Base-by-base conservation (phyloP, 306 rosid genomes). In the Casuarina cunninghamiana region DNA sequence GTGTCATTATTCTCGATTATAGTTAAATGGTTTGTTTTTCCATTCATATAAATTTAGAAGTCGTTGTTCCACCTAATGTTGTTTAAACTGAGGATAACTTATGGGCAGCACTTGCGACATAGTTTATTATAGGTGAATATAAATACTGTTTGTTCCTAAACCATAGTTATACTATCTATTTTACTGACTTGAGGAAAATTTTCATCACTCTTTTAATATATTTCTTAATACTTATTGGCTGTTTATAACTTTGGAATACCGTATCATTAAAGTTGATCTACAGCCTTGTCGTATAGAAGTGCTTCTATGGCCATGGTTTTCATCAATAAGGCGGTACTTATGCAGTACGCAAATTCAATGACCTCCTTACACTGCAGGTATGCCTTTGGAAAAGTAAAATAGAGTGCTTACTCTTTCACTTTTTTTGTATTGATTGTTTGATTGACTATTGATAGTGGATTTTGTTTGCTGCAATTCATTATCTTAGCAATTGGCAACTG, bases 241-340 rank as follows among this genome's bases (percentile, higher is more conserved):
- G 58, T 38, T 54, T 86, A 19, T 75, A 39, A 75, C 53, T 81
- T 26, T 5, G 58, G 53, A 74, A 13, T 83, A 2, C 73, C 61
- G 76, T 53, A 76, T 77, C 62, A 50, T 10, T 79, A 51, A 83
- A 93, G 98, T 84, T 89, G 93, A 82, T 81, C 83, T 26, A 90
- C 99, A 7, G 98, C 99, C 3, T 78, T 91, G 69, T 91, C 97
- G 0, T 93, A 95, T 87, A 98, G 99, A 80, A 61, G 85, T 77
- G 85, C 98, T 50, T 96, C 99, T 12, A 96, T 96, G 99, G 91
- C 94, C 11, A 93, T 96, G 99, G 97, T 96, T 79, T 96, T 96
- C 71, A 90, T 96, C 88, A 93, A 96, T 71, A 96, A 96, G 88
- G 98, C 98, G 44, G 84, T 96, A 80, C 89, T 96, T 69, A 90